Base-by-base conservation (phyloP, 2,329 filamentous ascomycete species). In the Fusarium virguliforme region DNA sequence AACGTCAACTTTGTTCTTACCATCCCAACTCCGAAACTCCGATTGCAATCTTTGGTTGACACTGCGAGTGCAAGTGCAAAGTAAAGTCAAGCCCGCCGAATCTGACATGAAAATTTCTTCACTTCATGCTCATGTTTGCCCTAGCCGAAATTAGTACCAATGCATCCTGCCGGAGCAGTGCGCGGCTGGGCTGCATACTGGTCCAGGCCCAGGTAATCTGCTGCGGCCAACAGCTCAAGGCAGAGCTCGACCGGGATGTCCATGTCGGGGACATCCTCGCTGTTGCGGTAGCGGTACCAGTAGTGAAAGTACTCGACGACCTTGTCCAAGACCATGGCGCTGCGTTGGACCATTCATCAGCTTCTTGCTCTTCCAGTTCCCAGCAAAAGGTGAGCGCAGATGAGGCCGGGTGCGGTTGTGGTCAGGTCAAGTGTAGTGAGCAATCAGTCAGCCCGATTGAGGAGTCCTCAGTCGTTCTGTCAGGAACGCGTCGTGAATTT, bases 301-400 rank as follows among this genome's bases (percentile, higher is more conserved):
- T 94, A 95, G 78, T 94, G 92, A 68, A 94, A 91, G 81, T 95
- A 95, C 81, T 95, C 92, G 79, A 91, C 92, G 34, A 95, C 90
- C 78, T 94, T 94, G 79, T 95, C 92, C 3, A 95, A 88, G 6
- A 94, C 88, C 59, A 91, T 84, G 70, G 89, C 91, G 81, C 92
- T 94, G 79, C 72, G 62, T 70, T 62, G 18, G 54, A 68, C 48
- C 61, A 74, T 55, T 67, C 66, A 71, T 75, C 73, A 73, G 76
- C 71, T 66, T 73, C 66, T 66, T 60, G 54, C 60, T 74, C 53
- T 69, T 58, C 35, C 37, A 64, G 51, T 35, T 34, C 59, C 65
- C 60, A 68, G 63, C 65, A 62, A 38, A 64, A 41, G 51, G 63
- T 48, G 59, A 62, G 46, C 62, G 58, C 32, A 64, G 62, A 61